These are phyloP conservation scores for Calonectria henricotiae DNA, from an alignment of 2,329 filamentous ascomycete genomes.

Conservation along the genomic window DNA sequence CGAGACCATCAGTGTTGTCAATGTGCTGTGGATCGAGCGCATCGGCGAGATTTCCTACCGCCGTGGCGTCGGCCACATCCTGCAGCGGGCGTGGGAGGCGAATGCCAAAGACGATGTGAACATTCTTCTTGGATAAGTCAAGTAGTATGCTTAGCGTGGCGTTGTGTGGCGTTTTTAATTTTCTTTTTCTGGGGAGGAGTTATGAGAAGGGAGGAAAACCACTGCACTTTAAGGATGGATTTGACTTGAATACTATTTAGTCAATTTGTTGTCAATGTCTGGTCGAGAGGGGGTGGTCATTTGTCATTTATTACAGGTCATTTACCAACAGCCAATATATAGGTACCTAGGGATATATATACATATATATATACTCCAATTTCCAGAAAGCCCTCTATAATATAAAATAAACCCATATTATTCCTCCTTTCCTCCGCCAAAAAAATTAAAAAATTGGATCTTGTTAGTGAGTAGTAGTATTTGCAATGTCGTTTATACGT, in stretches of 20 bases:
- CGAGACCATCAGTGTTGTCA: conserved; percentile 64
- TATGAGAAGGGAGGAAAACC: conserved; percentile 9
- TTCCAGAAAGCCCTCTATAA: not conserved
- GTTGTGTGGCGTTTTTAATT: conserved; percentile 30
- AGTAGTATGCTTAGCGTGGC: conserved; percentile 9
- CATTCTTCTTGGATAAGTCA: conserved; percentile 60
- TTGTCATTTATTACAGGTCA: conserved; percentile 4
- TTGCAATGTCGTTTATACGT: not conserved
- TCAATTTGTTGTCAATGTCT: conserved; percentile 3
- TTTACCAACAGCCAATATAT: conserved; percentile 1
- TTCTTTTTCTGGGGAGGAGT: conserved; percentile 2
- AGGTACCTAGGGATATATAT: not conserved
- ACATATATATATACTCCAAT: not conserved
- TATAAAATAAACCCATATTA: not conserved
- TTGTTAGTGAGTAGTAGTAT: no score
- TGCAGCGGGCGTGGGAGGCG: conserved; percentile 61
- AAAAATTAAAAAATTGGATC: not conserved
- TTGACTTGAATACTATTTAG: not conserved
- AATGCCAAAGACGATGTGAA: conserved; percentile 61
- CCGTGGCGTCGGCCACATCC: conserved; percentile 62
- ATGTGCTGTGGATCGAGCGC: conserved; percentile 65
- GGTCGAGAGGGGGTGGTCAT: not conserved
- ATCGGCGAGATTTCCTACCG: conserved; percentile 63
- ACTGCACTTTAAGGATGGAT: conserved; percentile 13
- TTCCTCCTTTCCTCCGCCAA: not conserved